Conservation (phyloP, 805 yeast genomes). For the Teunomyces gatunensis region DNA sequence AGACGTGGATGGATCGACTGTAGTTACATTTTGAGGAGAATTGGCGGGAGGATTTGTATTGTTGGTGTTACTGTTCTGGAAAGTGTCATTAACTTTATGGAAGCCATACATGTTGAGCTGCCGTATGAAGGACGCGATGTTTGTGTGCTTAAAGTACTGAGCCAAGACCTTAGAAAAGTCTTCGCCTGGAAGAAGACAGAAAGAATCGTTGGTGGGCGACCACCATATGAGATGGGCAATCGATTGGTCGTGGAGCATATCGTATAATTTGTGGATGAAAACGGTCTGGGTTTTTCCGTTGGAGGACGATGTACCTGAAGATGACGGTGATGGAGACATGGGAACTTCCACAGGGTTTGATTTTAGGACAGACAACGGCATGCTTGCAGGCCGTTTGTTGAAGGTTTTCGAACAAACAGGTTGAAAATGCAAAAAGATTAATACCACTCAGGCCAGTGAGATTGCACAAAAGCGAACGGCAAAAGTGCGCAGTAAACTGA, state of each 20-base stretch:
- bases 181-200: conserved; percentile 80
- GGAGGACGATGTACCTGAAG: conserved; percentile 5
- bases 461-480: background rate
- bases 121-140: conserved; percentile 42
- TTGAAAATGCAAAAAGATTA: background rate
- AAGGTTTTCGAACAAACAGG: background rate
- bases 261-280: conserved; percentile 86
- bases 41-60: conserved; percentile 7
- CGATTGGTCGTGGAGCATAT: conserved; percentile 79
- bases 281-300: conserved; percentile 39
- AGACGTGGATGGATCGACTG: conserved; percentile 11
- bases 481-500: background rate
- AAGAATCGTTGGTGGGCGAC: conserved; percentile 68
- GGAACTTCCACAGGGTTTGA: background rate
- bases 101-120: conserved; percentile 47
- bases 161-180: conserved; percentile 74
- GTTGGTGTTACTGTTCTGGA: conserved; percentile 21
- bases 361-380: conserved; percentile 2
- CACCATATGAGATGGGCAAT: conserved; percentile 83
- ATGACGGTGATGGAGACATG: conserved; percentile 1
- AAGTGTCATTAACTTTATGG: conserved; percentile 43
- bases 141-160: conserved; percentile 50
- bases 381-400: background rate
- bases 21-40: background rate
- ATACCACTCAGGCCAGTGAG: background rate